phyloP scores from a whole-genome alignment of 176 grass and related monocot species.

The Oryza brachyantha region DNA sequence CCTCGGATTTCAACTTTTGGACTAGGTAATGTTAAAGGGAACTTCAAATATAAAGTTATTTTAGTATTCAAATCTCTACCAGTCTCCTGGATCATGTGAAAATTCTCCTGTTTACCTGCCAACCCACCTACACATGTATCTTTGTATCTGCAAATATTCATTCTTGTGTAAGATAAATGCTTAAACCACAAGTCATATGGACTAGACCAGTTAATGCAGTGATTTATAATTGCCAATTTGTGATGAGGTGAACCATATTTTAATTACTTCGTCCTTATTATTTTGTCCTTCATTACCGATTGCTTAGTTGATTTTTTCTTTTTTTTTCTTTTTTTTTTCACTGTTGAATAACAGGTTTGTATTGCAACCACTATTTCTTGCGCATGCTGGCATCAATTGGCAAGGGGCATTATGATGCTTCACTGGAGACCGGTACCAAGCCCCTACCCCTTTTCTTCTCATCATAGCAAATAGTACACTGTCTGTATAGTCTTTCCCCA shows the following conservation, averaged over 20 bases:
- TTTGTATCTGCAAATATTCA: constrained; percentile 9
- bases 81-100: background rate
- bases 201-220: background rate
- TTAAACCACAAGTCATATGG: background rate
- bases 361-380: constrained; percentile 98
- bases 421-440: constrained; percentile 63
- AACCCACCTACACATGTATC: background rate
- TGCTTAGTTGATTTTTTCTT: background rate
- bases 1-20: constrained; percentile 93
- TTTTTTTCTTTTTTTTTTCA: constrained; percentile 27
- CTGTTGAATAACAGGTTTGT: constrained; percentile 59
- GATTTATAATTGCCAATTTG: background rate
- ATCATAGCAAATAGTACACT: constrained; percentile 1
- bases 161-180: background rate
- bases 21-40: constrained; percentile 61
- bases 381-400: constrained; percentile 84
- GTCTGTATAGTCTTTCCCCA: background rate
- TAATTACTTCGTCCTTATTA: background rate
- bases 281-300: background rate
- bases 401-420: constrained; percentile 79
- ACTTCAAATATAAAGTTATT: background rate
- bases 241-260: background rate
- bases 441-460: background rate
- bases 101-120: background rate
- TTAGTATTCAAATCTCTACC: background rate